phyloP scores from a whole-genome alignment of 495 filamentous ascomycete species.

The Penicillium bovifimosum region DNA sequence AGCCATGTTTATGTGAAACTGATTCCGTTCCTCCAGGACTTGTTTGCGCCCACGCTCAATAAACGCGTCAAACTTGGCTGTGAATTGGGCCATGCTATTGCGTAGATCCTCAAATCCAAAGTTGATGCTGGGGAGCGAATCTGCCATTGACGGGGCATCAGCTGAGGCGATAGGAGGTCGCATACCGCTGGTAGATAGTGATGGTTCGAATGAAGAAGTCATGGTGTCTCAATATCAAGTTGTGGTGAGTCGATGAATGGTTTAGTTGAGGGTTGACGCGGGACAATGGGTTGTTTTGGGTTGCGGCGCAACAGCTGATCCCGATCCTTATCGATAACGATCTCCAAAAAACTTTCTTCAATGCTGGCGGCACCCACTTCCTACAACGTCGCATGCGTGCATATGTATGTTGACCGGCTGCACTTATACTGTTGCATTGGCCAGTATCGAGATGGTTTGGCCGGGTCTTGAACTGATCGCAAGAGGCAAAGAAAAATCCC shows the following conservation, averaged over 20 bases:
- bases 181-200: conserved; percentile 67
- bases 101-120: conserved; percentile 96
- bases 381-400: neutral
- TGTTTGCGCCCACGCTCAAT: conserved; percentile 86
- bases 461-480: conserved; percentile 22
- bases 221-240: neutral
- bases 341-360: conserved; percentile 12
- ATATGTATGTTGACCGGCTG: neutral
- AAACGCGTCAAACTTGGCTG: conserved; percentile 83
- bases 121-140: conserved; percentile 82
- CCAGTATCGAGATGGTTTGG: conserved; percentile 36
- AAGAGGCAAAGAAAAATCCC: conserved; percentile 41
- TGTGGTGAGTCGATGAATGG: neutral
- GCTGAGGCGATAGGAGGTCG: conserved; percentile 59
- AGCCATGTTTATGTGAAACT: conserved; percentile 83
- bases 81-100: conserved; percentile 92
- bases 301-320: conserved; percentile 30
- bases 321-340: conserved; percentile 23
- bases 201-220: conserved; percentile 64
- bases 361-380: neutral
- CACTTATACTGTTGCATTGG: neutral
- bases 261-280: conserved; percentile 3
- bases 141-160: conserved; percentile 61
- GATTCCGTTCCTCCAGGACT: conserved; percentile 86
- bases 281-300: conserved; percentile 17